These are phyloP conservation scores for Fonsecaea monophora DNA, from an alignment of 2,329 filamentous ascomycete genomes.

Conservation along the genomic window DNA sequence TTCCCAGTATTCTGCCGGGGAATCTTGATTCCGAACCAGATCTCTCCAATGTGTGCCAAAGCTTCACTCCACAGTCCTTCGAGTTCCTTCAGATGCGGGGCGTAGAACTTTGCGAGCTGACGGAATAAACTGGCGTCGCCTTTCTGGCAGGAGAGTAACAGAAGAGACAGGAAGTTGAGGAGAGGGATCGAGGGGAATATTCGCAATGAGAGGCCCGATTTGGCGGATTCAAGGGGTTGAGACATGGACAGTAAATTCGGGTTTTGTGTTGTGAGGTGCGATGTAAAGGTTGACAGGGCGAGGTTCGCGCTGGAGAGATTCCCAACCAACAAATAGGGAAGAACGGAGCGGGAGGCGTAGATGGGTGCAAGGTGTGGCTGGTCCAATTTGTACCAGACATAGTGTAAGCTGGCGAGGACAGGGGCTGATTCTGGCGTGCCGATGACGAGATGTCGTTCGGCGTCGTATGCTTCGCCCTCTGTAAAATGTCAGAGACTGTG, in stretches of 20 bases:
- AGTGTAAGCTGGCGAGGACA: slow-evolving; percentile 81
- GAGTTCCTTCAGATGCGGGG: slow-evolving; percentile 75
- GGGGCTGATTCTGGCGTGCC: slow-evolving; percentile 89
- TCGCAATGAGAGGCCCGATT: slow-evolving; percentile 67
- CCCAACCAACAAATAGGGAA: slow-evolving; percentile 88
- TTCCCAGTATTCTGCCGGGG: slow-evolving; percentile 78
- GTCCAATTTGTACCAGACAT: slow-evolving; percentile 90
- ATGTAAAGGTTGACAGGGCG: slow-evolving; percentile 77
- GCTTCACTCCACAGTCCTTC: slow-evolving; percentile 76
- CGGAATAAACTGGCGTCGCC: slow-evolving; percentile 79
- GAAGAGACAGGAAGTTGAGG: slow-evolving; percentile 87
- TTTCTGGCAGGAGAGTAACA: slow-evolving; percentile 83
- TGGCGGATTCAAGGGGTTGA: slow-evolving; percentile 79
- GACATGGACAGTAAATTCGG: slow-evolving; percentile 65
- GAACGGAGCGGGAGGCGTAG: slow-evolving; percentile 83
- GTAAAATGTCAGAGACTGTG: slow-evolving; percentile 25
- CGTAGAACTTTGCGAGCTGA: slow-evolving; percentile 82
- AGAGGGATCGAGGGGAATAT: slow-evolving; percentile 92
- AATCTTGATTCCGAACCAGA: slow-evolving; percentile 93
- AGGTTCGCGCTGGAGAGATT: slow-evolving; percentile 90
- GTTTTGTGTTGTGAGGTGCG: slow-evolving; percentile 64
- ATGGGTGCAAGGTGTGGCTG: slow-evolving; percentile 84
- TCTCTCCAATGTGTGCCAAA: slow-evolving; percentile 86
- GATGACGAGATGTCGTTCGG: slow-evolving; percentile 77
- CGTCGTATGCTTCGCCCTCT: slow-evolving; percentile 91